Percentiles rank a stretch among this genome's conserved stretches.
phyloP scores from a whole-genome alignment of 2,329 filamentous ascomycete genomes.

The Alternaria dauci region DNA sequence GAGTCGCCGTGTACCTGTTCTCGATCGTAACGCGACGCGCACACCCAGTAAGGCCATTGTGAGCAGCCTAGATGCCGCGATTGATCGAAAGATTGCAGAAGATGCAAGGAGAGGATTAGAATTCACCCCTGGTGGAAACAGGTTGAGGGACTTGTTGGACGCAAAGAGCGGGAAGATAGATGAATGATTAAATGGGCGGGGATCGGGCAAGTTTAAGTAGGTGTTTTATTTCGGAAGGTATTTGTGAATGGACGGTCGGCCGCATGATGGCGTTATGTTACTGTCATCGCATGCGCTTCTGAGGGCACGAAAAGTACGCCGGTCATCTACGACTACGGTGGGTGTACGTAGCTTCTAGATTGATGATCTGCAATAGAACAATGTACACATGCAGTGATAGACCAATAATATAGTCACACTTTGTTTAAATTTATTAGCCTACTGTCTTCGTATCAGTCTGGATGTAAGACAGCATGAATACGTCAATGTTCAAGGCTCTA shows the following conservation, averaged over 20 bases:
- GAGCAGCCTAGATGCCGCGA: slow-evolving; percentile 30
- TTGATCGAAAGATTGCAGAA: slow-evolving; percentile 39
- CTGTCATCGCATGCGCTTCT: background rate
- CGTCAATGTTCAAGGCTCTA: no score
- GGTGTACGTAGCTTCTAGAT: background rate
- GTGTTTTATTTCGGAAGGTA: background rate
- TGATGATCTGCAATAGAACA: background rate
- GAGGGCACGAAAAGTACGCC: background rate
- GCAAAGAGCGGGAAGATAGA: background rate
- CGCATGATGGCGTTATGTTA: background rate
- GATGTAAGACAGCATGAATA: no score
- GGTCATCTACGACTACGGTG: background rate
- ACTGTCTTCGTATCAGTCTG: no score
- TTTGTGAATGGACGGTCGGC: background rate
- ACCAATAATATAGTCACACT: background rate
- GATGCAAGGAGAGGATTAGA: slow-evolving; percentile 22
- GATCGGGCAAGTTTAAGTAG: no score
- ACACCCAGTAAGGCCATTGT: slow-evolving; percentile 37
- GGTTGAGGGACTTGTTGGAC: slow-evolving; percentile 23
- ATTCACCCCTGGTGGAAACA: slow-evolving; percentile 23
- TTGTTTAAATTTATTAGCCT: no score
- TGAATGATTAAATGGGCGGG: background rate
- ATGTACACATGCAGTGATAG: background rate
- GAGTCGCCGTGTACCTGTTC: background rate
- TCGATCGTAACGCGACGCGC: slow-evolving; percentile 24